These are phyloP conservation scores for Podaxis mareebaensis DNA, from an alignment of 768 basidiomycete species.

Conservation along the genomic window DNA sequence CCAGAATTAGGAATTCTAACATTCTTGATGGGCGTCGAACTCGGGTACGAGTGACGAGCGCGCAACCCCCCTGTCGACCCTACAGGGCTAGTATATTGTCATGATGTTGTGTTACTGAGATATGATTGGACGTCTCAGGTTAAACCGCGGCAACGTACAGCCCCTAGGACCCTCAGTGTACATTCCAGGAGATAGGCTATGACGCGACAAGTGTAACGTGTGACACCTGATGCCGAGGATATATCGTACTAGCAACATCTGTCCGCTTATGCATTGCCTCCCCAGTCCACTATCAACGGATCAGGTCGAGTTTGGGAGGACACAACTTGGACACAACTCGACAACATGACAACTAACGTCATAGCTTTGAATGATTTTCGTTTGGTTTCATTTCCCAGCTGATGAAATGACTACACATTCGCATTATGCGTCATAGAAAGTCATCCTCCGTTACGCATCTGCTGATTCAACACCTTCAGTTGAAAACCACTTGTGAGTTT, in stretches of 20 bases:
- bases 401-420: background rate
- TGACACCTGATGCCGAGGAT: constrained; percentile 10
- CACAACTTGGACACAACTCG: background rate
- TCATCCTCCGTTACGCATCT: too few relatives aligned
- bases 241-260: background rate
- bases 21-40: background rate
- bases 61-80: background rate
- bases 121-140: background rate
- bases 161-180: background rate
- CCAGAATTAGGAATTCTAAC: background rate
- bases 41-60: background rate
- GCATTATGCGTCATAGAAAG: background rate
- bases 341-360: background rate
- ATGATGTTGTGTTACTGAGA: background rate
- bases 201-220: background rate
- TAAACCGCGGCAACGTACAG: background rate
- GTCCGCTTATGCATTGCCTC: background rate
- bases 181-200: background rate
- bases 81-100: background rate
- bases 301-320: background rate
- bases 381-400: background rate
- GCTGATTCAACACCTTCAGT: too few relatives aligned
- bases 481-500: background rate
- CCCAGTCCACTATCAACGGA: background rate
- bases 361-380: background rate